Evolutionary conservation across 768 basidiomycete species (phyloP), one percentile per base, ranked within the genome.

Genomic region (Boletus rubescentipes): DNA sequence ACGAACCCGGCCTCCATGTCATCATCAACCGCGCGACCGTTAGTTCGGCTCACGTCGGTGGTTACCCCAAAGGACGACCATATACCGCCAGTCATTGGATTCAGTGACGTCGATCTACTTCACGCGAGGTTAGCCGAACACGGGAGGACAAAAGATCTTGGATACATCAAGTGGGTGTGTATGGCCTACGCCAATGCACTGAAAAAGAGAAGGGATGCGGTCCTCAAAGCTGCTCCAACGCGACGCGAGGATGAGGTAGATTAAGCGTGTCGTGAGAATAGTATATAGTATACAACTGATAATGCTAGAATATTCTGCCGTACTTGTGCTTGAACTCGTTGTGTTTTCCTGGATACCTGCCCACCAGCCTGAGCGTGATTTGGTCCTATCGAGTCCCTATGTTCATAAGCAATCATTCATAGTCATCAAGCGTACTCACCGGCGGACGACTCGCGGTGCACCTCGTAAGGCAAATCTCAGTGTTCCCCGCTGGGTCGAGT

Each of bases 41-140:
- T 93, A 30, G 87, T 96, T 20, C 84, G 90, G 20, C 74, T 91
- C 59, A 82, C 81, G 3, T 79, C 84, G 6, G 68, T 72, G 0
- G 69, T 75, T 3, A 81, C 83, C 16, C 76, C 87, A 4, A 79
- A 82, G 1, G 94, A 97, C 64, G 87, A 92, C 60, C 65, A 79
- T 21, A 86, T 97, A 7, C 90, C 93, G 0, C 93, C 93, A 0
- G 67, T 93, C 37, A 61, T 96, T 20, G 78, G 82, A 12, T 96
- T 93, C 66, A 60, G 72, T 15, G 92, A 96, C 65, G 59, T 96
- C n/a, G 86, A 90, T 58, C 55, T 86, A 6, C 73, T 97, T 46
- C 93, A 96, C 66, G 81, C 91, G 53, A 77, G 86, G 26, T 70
- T 93, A 29, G 82, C 87, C n/a, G 68, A 70, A 20, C 71, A 68